Evolutionary conservation across 176 grass and related monocot species (phyloP), one percentile per base, ranked within the genome.

Genomic region (Saccharum officinarum): DNA sequence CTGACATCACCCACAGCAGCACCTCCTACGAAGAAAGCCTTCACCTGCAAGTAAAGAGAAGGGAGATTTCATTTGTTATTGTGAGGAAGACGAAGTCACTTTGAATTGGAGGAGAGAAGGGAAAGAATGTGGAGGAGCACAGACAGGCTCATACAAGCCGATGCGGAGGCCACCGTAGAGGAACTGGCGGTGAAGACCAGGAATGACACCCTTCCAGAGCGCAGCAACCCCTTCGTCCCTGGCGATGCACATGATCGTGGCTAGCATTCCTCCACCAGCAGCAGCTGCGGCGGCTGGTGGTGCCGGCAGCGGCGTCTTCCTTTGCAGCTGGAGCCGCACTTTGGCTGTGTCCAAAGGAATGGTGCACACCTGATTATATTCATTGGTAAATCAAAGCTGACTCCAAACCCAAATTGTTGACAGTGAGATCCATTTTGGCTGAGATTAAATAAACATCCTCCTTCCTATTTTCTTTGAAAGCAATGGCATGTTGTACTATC

Each of bases 261-360:
- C 77, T 14, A 98, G 67, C 89, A 83, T 84, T 69, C 95, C 95
- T n/a, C 88, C 89, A 5, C 46, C 78, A 2, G 18, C 25, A 10
- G 36, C 78, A 20, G 20, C 0, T 31, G 65, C 16, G 4, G 84
- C 41, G 5, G 79, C 83, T 10, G 66, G 47, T 7, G 33, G 33
- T 7, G 23, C 8, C 6, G 33, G 7, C 18, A 4, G 40, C 8
- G 15, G 49, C 14, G 49, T 12, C 84, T 93, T 92, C 88, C 89
- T 98, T 50, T 98, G 95, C 76, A 98, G 82, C 92, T 95, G 95
- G 88, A 98, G 95, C 44, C 93, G 90, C 76, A 98, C 95, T 82
- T 98, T 98, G 80, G 95, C 95, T 59, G 91, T 98, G 89, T 98
- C 95, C 41, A 95, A 85, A 79, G 95, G 95, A 86, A 98, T 94